These are phyloP conservation scores for Cytospora chrysosperma DNA, from an alignment of 2,329 filamentous ascomycete species.

Conservation along the genomic window DNA sequence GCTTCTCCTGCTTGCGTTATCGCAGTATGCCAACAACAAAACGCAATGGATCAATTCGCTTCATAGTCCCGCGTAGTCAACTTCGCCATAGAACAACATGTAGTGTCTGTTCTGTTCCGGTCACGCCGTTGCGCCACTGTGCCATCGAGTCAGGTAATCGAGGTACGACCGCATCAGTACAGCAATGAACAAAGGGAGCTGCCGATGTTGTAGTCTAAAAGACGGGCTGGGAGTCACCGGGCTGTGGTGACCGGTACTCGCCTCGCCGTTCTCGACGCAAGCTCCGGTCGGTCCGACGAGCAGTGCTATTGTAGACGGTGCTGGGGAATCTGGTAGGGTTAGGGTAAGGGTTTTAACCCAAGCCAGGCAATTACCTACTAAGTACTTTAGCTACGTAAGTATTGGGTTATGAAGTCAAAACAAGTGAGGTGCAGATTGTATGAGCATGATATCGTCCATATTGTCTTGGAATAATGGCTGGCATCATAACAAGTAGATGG, in stretches of 20 bases:
- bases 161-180: not conserved
- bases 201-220: not conserved
- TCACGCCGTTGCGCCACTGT: not conserved
- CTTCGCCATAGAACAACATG: no score
- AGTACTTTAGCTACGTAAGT: not conserved
- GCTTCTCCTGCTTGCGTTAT: no score
- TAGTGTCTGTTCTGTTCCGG: not conserved
- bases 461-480: not conserved
- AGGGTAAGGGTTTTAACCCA: not conserved
- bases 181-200: not conserved
- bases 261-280: no score
- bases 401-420: not conserved
- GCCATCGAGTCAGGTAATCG: not conserved
- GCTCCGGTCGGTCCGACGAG: no score
- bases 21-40: no score
- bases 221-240: no score
- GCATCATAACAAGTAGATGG: not conserved
- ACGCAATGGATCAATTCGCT: no score
- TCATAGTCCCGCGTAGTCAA: no score
- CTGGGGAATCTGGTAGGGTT: not conserved
- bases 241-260: not conserved
- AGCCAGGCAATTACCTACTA: not conserved
- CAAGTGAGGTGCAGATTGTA: not conserved
- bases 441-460: not conserved
- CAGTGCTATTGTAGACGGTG: not conserved